Conservation (phyloP, 2,329 filamentous ascomycete genomes). For the Colletotrichum simmondsii region DNA sequence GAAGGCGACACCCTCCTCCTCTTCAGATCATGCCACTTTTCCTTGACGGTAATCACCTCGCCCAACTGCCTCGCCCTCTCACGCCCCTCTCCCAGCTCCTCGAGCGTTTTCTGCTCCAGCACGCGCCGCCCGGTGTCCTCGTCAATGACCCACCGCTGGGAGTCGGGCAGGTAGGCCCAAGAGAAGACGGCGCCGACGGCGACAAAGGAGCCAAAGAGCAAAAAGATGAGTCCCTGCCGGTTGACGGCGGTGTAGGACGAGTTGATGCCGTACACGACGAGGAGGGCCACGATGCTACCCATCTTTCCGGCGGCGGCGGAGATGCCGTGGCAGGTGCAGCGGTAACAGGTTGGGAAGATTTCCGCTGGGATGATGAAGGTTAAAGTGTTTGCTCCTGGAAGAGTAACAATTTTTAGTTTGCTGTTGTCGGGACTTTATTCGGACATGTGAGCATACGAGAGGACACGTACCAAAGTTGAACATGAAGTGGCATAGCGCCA, state of each 20-base stretch:
- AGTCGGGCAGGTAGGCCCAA: conserved; percentile 63
- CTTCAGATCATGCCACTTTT: conserved; percentile 54
- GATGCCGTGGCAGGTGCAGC: conserved; percentile 71
- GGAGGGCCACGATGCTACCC: conserved; percentile 63
- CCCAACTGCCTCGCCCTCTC: conserved; percentile 55
- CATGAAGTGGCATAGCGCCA: conserved; percentile 64
- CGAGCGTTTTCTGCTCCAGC: conserved; percentile 59
- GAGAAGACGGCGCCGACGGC: conserved; percentile 60
- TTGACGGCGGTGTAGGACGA: conserved; percentile 51
- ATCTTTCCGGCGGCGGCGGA: conserved; percentile 70
- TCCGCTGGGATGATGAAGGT: conserved; percentile 74
- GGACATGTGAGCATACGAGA: not conserved
- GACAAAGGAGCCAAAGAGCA: conserved; percentile 62
- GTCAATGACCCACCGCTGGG: conserved; percentile 53
- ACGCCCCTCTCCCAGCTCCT: conserved; percentile 61
- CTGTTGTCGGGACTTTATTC: not conserved
- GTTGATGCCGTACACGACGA: conserved; percentile 63
- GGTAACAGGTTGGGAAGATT: conserved; percentile 72
- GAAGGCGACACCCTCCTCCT: conserved; percentile 41
- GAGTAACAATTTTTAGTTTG: conserved; percentile 34
- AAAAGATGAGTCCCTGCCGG: conserved; percentile 60
- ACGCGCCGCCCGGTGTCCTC: conserved; percentile 44
- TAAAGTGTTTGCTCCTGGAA: conserved; percentile 66
- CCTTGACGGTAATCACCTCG: conserved; percentile 55
- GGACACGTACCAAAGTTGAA: conserved; percentile 64